Evolutionary conservation across 2,329 filamentous ascomycete genomes (phyloP).

Genomic region (Epichloe uncinata): DNA sequence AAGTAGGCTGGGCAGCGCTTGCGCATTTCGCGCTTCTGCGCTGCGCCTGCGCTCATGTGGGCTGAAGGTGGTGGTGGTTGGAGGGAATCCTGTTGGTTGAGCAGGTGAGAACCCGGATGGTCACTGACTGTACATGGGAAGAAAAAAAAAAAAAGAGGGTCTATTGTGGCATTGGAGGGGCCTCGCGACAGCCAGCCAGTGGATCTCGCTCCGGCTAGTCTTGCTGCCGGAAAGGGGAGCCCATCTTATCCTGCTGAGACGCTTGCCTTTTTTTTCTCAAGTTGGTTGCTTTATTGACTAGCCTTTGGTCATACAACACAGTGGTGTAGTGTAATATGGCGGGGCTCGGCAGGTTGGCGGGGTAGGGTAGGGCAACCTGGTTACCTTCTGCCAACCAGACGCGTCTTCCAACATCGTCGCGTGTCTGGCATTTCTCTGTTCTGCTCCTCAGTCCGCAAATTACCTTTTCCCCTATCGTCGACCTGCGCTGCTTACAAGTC

Average conservation of each 20-base stretch:
- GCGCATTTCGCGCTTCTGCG: conserved; percentile 1
- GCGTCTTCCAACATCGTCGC: neutral
- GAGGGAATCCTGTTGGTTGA: neutral
- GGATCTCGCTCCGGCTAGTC: neutral
- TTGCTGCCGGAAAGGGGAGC: neutral
- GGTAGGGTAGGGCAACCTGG: neutral
- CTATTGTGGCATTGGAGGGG: neutral
- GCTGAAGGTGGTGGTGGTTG: neutral
- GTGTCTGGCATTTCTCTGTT: neutral
- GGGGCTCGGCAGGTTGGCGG: neutral
- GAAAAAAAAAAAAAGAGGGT: neutral
- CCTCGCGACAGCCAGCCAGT: neutral
- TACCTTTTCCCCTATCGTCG: neutral
- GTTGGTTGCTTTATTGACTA: no score
- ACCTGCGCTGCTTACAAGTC: neutral
- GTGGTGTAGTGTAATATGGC: no score
- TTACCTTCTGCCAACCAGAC: neutral
- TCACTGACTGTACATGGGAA: neutral
- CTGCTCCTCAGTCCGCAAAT: neutral
- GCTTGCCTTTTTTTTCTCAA: neutral
- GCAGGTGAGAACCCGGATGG: conserved; percentile 14
- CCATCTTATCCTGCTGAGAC: neutral
- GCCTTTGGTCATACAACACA: no score
- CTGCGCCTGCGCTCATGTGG: conserved; percentile 1
- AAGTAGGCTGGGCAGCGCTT: neutral